Base-by-base conservation (phyloP, 208 protist genomes). In the Angomonas deanei region DNA sequence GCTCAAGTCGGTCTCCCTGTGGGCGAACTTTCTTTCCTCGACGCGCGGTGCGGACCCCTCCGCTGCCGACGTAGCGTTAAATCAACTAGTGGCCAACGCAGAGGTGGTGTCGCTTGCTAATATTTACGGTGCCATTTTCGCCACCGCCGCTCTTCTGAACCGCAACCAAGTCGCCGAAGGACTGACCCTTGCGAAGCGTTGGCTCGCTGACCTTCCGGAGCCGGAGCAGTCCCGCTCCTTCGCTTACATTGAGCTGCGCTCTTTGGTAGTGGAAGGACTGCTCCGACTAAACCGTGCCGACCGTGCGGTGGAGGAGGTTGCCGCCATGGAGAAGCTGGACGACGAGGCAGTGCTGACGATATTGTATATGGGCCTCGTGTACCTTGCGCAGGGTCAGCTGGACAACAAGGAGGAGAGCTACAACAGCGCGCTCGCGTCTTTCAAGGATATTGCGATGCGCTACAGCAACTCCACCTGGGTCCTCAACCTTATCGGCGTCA, bases 331-430 rank as follows among this genome's bases (percentile, higher is more conserved):
- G 59, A 61, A 83, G 48, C n/a, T 82, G 21, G 84, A 96, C 67
- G 82, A 95, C 26, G 91, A 96, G 61, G 77, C 88, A 1, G 64
- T 87, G 8, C 27, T 92, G 10, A 88, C 89, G 11, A 62, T 92
- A n/a, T 61, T 97, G 17, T 75, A 70, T 46, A 61, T 60, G 2
- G 91, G 89, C 36, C 67, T 83, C 27, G 80, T 92, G 4, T 48
- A 61, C 23, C 59, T 97, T 10, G 68, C 84, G 42, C 70, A 82
- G 34, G 93, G 74, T 1, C 63, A 74, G 17, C 21, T 42, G 19
- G 67, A 82, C 59, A 76, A 61, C 21, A 3, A 48, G 4, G 11
- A 33, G 17, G 70, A 80, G 17, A 69, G 52, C 27, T 75, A 74
- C 32, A 32, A 73, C 21, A 28, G 61, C 1, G 93, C 91, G 6